A percentile compares a stretch with the other conserved stretches of the same genome.
These are phyloP conservation scores for Paspalum notatum DNA, from an alignment of 176 grass and related monocot genomes.

Conservation along the genomic window DNA sequence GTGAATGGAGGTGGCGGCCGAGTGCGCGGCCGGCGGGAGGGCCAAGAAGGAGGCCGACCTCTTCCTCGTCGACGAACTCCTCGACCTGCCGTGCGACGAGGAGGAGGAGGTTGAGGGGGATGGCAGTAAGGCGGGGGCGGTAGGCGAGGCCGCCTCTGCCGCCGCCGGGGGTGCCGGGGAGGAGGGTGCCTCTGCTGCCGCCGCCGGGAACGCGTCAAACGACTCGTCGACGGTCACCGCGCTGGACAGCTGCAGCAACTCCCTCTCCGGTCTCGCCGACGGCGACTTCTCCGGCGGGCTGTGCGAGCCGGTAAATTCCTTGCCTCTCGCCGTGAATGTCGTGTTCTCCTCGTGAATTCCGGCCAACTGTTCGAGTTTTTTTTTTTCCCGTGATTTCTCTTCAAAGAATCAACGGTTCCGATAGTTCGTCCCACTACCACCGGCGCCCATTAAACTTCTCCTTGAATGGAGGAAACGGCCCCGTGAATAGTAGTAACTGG, in stretches of 20 bases:
- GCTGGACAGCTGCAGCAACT: slow-evolving; percentile 89
- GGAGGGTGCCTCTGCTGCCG: slow-evolving; percentile 8
- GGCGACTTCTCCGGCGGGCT: slow-evolving; percentile 73
- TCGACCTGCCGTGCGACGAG: slow-evolving; percentile 79
- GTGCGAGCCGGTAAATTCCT: slow-evolving; percentile 72
- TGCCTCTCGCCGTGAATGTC: neutral
- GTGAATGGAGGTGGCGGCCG: slow-evolving; percentile 51
- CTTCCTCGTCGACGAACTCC: slow-evolving; percentile 85
- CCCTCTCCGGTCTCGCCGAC: slow-evolving; percentile 66
- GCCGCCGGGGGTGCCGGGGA: slow-evolving; percentile 14
- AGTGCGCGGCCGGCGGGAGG: slow-evolving; percentile 25
- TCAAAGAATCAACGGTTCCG: slow-evolving; percentile 18
- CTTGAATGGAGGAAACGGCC: slow-evolving; percentile 16
- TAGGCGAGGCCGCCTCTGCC: neutral
- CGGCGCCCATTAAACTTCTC: slow-evolving; percentile 31
- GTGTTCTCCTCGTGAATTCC: slow-evolving; percentile 13
- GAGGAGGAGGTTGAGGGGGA: slow-evolving; percentile 35
- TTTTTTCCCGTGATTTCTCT: neutral
- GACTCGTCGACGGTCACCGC: slow-evolving; percentile 82
- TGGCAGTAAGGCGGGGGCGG: slow-evolving; percentile 3
- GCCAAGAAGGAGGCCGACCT: slow-evolving; percentile 73
- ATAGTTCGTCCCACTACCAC: neutral
- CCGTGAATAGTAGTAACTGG: slow-evolving; percentile 43
- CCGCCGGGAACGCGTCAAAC: slow-evolving; percentile 47
- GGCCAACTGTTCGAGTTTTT: neutral